phyloP scores from a whole-genome alignment of 1,139 yeast genomes.

The Meyerozyma athensensis region DNA sequence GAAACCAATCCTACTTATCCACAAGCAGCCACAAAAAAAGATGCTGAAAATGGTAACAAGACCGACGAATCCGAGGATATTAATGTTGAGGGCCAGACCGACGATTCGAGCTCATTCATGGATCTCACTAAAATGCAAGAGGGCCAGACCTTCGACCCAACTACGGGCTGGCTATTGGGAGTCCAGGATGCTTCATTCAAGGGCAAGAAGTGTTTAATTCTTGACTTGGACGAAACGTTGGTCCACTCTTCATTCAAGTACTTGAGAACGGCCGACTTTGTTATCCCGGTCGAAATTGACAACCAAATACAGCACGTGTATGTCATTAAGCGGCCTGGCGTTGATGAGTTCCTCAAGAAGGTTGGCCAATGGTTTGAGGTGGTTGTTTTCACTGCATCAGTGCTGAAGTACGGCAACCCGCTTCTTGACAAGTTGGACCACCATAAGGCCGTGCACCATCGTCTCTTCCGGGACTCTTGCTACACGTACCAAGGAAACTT shows the following conservation, averaged over 20 bases:
- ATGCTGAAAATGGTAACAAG: constrained; percentile 4
- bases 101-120: constrained; percentile 30
- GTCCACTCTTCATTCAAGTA: constrained; percentile 95
- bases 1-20: constrained; percentile 21
- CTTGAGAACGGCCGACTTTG: constrained; percentile 89
- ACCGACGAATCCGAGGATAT: background rate
- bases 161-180: constrained; percentile 63
- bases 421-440: constrained; percentile 81
- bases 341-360: constrained; percentile 79
- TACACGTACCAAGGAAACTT: constrained; percentile 77
- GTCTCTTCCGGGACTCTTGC: constrained; percentile 79
- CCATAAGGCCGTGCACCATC: constrained; percentile 73
- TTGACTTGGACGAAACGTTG: constrained; percentile 92
- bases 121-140: constrained; percentile 64
- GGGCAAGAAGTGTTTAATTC: constrained; percentile 77
- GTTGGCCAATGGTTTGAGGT: constrained; percentile 90
- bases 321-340: constrained; percentile 96
- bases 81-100: constrained; percentile 14
- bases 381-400: constrained; percentile 95
- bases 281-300: constrained; percentile 71
- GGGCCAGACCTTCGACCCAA: constrained; percentile 58
- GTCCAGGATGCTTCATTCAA: constrained; percentile 27
- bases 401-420: constrained; percentile 93
- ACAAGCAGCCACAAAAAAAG: constrained; percentile 10
- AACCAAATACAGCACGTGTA: constrained; percentile 89